Evolutionary conservation across 192 early-diverging fungal genomes (phyloP), one percentile per base, ranked within the genome.

Genomic region (Tieghemiomyces parasiticus): DNA sequence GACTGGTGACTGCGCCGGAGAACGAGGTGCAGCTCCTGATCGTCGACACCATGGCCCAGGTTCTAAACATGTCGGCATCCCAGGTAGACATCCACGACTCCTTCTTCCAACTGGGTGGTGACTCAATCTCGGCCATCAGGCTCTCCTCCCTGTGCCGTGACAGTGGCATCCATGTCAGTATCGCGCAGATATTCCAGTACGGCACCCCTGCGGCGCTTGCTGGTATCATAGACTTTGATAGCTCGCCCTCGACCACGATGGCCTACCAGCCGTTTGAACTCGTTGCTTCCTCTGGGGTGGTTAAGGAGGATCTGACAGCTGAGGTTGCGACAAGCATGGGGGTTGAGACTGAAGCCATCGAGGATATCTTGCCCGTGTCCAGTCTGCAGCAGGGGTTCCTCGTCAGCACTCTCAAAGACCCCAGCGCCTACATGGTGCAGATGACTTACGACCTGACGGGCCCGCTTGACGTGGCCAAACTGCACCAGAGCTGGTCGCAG

Each of bases 81-180:
- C 16, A 6, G 3, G 29, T 54, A 20, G 19, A 28, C 0, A 25
- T 30, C 29, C 19, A 10, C 0, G n/a, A 25, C 2, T 54, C 52
- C 1, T 54, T 54, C 19, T 54, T 54, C 28, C 52, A 29, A 3
- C 52, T 54, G 22, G 52, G 52, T 32, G 52, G 52, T 9, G 52
- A 54, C 32, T 54, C 52, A 6, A 54, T 54, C 10, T 28, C 52
- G 0, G 52, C 52, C 28, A 54, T 54, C 20, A 25, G 52, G 28
- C 32, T 54, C 10, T 25, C 52, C 19, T 12, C 29, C 10, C 19
- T n/a, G 32, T 54, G 52, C 20, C 26, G 32, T 20, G 20, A 54
- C 8, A 25, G 32, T 9, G 29, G 29, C 19, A 8, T 54, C 1
- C 28, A 25, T 0, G 52, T 54, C 8, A 54, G 6, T 1, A 29